These are phyloP conservation scores for Lignosus rhinocerotis DNA, from an alignment of 1,284 basidiomycete genomes.

Conservation along the genomic window DNA sequence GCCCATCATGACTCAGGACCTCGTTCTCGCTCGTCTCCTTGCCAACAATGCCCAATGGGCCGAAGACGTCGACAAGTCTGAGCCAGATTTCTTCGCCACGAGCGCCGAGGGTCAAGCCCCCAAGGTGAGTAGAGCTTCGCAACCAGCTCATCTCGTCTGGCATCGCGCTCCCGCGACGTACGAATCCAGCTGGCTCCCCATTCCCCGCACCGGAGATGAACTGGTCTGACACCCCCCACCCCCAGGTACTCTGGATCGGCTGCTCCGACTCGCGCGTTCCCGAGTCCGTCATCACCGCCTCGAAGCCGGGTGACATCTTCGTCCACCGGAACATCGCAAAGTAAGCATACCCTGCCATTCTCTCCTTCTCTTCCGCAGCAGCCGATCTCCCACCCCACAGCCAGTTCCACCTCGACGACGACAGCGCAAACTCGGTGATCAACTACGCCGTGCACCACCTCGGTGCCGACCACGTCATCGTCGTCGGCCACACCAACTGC, in stretches of 20 bases:
- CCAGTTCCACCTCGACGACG: conserved; percentile 81
- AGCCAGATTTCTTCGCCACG: conserved; percentile 64
- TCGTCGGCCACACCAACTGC: conserved; percentile 83
- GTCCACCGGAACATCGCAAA: conserved; percentile 70
- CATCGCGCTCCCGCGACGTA: too few species aligned
- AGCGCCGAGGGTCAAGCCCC: conserved; percentile 70
- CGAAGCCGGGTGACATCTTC: conserved; percentile 68
- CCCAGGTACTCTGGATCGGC: conserved; percentile 72
- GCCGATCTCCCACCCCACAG: conserved; percentile 43
- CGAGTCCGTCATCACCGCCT: conserved; percentile 53
- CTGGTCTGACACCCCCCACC: conserved; percentile 1
- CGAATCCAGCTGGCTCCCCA: too few species aligned
- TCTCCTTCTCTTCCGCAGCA: not conserved
- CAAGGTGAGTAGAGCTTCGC: conserved; percentile 47
- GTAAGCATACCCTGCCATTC: conserved; percentile 35
- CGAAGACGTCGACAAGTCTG: conserved; percentile 48
- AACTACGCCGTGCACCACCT: conserved; percentile 80
- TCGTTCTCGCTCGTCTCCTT: conserved; percentile 47
- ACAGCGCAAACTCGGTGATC: conserved; percentile 77
- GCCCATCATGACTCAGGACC: conserved; percentile 25
- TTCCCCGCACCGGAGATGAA: not conserved
- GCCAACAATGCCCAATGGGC: conserved; percentile 65
- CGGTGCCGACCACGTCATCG: conserved; percentile 81
- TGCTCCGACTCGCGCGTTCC: conserved; percentile 72
- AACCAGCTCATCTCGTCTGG: not conserved